Evolutionary conservation across 345 rosid genomes (phyloP).

Genomic region (Aethionema arabicum): DNA sequence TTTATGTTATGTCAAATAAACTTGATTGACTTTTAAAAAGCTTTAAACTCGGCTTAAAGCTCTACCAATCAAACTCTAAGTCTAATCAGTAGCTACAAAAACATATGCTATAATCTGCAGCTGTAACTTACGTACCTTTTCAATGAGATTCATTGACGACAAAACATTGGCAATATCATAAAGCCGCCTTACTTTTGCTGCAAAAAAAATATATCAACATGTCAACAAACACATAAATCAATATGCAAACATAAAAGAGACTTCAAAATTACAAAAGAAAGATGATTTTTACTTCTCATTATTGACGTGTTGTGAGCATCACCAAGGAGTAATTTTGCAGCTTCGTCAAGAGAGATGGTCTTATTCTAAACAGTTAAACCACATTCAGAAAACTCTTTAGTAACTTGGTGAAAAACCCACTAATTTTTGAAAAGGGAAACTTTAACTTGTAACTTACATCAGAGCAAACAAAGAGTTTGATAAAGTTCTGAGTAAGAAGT

Average conservation of each 20-base stretch:
- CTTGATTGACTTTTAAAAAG: too few species aligned
- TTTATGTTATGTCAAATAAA: too few species aligned
- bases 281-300: conserved; percentile 66
- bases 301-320: conserved; percentile 66
- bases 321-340: conserved; percentile 75
- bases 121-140: conserved; percentile 58
- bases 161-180: conserved; percentile 89
- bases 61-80: too few species aligned
- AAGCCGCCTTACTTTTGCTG: conserved; percentile 91
- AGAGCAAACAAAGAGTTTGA: conserved; percentile 78
- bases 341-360: conserved; percentile 78
- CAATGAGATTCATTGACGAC: conserved; percentile 82
- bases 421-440: neutral
- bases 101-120: neutral
- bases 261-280: neutral
- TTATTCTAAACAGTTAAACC: conserved; percentile 45
- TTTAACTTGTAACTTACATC: conserved; percentile 48
- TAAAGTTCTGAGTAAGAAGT: conserved; percentile 83
- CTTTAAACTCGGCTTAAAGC: too few species aligned
- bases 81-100: neutral
- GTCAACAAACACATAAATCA: conserved; percentile 9
- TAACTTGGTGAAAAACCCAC: neutral
- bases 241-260: neutral
- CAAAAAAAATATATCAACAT: conserved; percentile 16
- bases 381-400: conserved; percentile 13